Evolutionary conservation across 1,284 basidiomycete genomes (phyloP).

Genomic region (Leccinum insolens): DNA sequence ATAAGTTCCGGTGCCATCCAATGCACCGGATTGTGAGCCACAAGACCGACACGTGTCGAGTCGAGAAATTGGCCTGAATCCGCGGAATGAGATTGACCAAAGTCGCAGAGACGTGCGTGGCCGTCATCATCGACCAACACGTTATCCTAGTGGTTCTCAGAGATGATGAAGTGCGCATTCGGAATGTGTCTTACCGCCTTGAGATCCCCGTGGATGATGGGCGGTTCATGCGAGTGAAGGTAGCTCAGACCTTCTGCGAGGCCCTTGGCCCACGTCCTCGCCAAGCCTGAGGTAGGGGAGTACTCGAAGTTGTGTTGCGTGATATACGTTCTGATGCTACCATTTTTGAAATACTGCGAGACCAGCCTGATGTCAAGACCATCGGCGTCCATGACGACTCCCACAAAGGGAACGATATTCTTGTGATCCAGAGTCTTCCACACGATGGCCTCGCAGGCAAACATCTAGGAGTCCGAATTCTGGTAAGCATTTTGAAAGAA

Average conservation of each 20-base stretch:
- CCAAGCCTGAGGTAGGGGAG: slow-evolving; percentile 17
- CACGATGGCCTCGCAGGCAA: slow-evolving; percentile 34
- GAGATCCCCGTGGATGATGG: slow-evolving; percentile 42
- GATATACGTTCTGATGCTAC: slow-evolving; percentile 36
- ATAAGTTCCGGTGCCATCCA: slow-evolving; percentile 38
- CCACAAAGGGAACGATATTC: slow-evolving; percentile 33
- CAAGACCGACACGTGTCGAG: slow-evolving; percentile 25
- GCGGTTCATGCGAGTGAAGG: slow-evolving; percentile 34
- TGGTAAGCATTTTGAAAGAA: background rate
- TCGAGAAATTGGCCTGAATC: slow-evolving; percentile 32
- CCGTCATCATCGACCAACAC: slow-evolving; percentile 32
- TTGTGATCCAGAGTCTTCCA: slow-evolving; percentile 29
- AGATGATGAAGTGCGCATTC: background rate
- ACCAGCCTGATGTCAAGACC: slow-evolving; percentile 34
- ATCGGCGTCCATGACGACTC: slow-evolving; percentile 20
- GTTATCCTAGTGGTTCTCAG: slow-evolving; percentile 32
- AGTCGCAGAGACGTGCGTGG: slow-evolving; percentile 39
- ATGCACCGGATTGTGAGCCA: slow-evolving; percentile 13
- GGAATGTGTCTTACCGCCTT: slow-evolving; percentile 36
- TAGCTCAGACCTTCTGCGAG: slow-evolving; percentile 37
- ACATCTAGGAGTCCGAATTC: slow-evolving; percentile 21
- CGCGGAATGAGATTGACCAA: slow-evolving; percentile 35
- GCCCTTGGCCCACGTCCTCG: slow-evolving; percentile 28
- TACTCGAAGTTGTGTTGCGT: slow-evolving; percentile 17
- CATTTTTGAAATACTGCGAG: slow-evolving; percentile 40